Conservation (phyloP, 805 yeast species). For the Candida boidinii region DNA sequence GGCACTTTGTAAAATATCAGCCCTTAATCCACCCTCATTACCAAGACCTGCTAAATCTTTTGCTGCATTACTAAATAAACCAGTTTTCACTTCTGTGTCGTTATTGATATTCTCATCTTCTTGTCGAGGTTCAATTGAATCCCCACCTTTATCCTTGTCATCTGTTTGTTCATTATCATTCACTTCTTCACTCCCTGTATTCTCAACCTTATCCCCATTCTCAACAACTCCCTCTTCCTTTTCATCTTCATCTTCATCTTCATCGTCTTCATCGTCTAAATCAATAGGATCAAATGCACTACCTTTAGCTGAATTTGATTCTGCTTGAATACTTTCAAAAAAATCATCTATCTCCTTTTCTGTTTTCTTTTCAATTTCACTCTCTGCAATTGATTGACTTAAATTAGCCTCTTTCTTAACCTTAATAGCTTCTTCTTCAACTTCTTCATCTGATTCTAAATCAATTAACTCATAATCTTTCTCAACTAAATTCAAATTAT, state of each 20-base stretch:
- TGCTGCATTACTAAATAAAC: no score
- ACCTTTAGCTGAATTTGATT: slow-evolving; percentile 4
- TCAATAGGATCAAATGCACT: slow-evolving; percentile 12
- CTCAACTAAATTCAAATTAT: no score
- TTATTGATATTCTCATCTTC: neutral
- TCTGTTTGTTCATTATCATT: neutral
- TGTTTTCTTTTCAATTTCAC: neutral
- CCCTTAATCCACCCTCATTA: no score
- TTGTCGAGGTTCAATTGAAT: neutral
- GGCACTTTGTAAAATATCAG: no score
- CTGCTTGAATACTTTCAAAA: neutral
- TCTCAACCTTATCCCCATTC: neutral
- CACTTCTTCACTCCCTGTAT: neutral
- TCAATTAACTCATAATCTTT: no score
- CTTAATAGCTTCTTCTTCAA: neutral
- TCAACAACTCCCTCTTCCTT: slow-evolving; percentile 4
- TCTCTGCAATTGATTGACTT: no score
- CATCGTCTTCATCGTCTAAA: slow-evolving; percentile 9
- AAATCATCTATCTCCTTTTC: neutral
- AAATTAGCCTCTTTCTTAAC: neutral
- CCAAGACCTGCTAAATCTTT: no score
- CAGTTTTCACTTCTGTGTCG: neutral
- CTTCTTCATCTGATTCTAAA: slow-evolving; percentile 1
- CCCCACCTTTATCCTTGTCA: neutral
- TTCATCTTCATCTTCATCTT: slow-evolving; percentile 10